Evolutionary conservation across 768 basidiomycete species (phyloP).

Genomic region (Collybiopsis luxurians): DNA sequence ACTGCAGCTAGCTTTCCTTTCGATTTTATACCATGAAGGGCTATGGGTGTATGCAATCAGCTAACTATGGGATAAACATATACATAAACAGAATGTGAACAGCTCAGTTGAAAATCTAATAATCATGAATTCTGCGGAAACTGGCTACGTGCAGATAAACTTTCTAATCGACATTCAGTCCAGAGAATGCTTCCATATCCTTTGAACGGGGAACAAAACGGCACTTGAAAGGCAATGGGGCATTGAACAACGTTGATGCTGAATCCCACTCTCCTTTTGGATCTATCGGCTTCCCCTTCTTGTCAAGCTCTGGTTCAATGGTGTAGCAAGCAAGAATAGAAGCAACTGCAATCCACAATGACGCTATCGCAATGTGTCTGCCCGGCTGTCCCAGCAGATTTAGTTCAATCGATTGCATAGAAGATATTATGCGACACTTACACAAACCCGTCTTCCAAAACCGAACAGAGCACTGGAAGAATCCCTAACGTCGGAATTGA

Average conservation of each 20-base stretch:
- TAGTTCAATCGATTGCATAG: too few species aligned
- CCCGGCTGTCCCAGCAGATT: too few species aligned
- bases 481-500: not conserved
- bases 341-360: slow-evolving; percentile 8
- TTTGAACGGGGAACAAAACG: not conserved
- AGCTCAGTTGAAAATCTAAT: too few species aligned
- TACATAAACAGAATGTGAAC: too few species aligned
- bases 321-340: slow-evolving; percentile 9
- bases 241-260: not conserved
- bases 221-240: not conserved
- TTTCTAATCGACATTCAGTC: too few species aligned
- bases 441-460: not conserved
- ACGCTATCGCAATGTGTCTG: slow-evolving; percentile 4
- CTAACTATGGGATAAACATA: too few species aligned
- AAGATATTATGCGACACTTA: not conserved
- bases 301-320: slow-evolving; percentile 5
- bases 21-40: too few species aligned
- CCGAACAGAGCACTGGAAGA: not conserved
- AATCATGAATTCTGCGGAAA: too few species aligned
- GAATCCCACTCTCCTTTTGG: not conserved
- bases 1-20: not conserved
- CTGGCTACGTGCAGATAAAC: too few species aligned
- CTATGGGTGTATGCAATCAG: too few species aligned
- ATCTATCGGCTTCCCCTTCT: not conserved
- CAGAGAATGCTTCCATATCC: not conserved